Evolutionary conservation across 306 rosid species (phyloP).

Genomic region (Coriaria nepalensis): DNA sequence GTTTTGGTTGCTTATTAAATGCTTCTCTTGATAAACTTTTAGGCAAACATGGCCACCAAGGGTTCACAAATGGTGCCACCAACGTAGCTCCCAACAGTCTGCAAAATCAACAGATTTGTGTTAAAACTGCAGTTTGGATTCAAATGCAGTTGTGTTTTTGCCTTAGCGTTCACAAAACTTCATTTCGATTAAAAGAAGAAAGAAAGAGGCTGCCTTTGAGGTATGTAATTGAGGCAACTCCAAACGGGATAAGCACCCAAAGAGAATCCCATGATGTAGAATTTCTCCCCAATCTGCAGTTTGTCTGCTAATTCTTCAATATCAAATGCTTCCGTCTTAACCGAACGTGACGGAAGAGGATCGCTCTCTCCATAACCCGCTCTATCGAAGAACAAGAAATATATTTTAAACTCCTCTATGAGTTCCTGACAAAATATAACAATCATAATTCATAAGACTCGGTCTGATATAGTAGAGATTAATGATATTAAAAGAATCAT

Average conservation of each 20-base stretch:
- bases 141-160: too few species aligned
- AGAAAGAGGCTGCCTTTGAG: slow-evolving; percentile 16
- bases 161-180: too few species aligned
- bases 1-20: slow-evolving; percentile 18
- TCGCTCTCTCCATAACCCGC: slow-evolving; percentile 91
- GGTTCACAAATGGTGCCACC: slow-evolving; percentile 56
- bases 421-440: slow-evolving; percentile 32
- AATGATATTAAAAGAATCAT: too few species aligned
- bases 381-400: slow-evolving; percentile 49
- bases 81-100: slow-evolving; percentile 73
- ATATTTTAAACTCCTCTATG: slow-evolving; percentile 39
- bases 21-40: slow-evolving; percentile 23
- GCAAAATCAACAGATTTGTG: too few species aligned
- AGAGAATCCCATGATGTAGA: slow-evolving; percentile 57
- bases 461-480: neutral
- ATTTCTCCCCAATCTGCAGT: slow-evolving; percentile 42
- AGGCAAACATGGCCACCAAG: slow-evolving; percentile 65
- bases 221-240: slow-evolving; percentile 73
- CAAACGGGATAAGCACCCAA: slow-evolving; percentile 54
- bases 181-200: too few species aligned
- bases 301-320: slow-evolving; percentile 71
- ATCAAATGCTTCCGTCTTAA: slow-evolving; percentile 77
- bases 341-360: slow-evolving; percentile 68
- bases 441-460: neutral
- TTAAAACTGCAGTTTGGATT: too few species aligned